phyloP scores from a whole-genome alignment of 345 rosid species.

The Pelargonium nanum region DNA sequence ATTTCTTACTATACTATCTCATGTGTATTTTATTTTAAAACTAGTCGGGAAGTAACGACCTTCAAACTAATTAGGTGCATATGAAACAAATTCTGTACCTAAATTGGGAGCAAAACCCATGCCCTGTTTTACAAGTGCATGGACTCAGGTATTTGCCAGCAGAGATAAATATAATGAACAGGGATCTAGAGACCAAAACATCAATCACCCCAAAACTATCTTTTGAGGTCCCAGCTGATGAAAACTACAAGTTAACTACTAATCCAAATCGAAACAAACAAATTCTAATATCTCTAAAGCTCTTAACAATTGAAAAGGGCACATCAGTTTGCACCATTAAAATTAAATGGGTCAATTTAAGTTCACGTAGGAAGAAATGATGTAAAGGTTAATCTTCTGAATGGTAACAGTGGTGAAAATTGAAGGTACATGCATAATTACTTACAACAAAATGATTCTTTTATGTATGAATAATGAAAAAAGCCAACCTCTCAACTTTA shows the following conservation, averaged over 20 bases:
- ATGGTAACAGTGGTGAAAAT: no score
- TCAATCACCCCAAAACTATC: background rate
- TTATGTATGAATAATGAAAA: no score
- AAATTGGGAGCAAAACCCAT: background rate
- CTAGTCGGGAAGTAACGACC: no score
- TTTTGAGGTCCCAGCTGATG: background rate
- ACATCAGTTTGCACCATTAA: slow-evolving; percentile 8
- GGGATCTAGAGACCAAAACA: background rate
- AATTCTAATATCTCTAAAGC: background rate
- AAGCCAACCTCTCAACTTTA: background rate
- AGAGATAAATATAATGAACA: background rate
- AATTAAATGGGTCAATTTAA: no score
- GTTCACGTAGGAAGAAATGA: background rate
- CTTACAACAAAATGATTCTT: background rate
- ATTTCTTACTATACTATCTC: no score
- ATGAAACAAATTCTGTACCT: background rate
- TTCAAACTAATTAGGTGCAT: background rate
- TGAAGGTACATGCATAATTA: background rate
- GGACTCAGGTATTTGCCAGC: slow-evolving; percentile 1
- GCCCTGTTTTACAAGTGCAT: background rate
- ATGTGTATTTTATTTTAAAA: no score
- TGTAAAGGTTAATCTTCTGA: background rate
- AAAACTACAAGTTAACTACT: background rate
- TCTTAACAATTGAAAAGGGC: background rate
- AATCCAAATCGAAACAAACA: background rate